phyloP scores from a whole-genome alignment of 1,284 basidiomycete species.

The Porodaedalea pini region DNA sequence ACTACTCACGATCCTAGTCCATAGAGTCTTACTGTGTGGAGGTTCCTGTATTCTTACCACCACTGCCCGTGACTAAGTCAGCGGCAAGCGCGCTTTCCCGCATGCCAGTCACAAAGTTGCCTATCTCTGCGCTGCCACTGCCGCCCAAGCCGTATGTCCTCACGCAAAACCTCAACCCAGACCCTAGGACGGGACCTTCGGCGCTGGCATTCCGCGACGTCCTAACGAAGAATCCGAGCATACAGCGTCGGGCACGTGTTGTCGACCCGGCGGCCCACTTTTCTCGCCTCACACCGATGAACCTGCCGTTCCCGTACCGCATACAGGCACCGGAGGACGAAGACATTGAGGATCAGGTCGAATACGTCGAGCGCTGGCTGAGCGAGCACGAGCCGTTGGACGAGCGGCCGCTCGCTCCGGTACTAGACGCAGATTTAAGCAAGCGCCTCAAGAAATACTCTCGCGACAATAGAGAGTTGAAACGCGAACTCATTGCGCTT shows the following conservation, averaged over 20 bases:
- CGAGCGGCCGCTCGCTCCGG: constrained; percentile 5
- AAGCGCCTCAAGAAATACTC: constrained; percentile 42
- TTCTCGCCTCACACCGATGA: constrained; percentile 80
- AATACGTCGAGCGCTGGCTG: constrained; percentile 67
- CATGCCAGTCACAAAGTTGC: constrained; percentile 23
- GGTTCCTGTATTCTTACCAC: neutral
- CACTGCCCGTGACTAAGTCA: constrained; percentile 4
- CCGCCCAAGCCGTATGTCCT: constrained; percentile 56
- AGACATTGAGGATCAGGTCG: constrained; percentile 50
- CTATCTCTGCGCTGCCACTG: constrained; percentile 66
- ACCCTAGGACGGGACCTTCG: constrained; percentile 51
- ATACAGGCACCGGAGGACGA: constrained; percentile 54
- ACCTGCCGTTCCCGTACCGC: constrained; percentile 82
- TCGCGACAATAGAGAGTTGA: constrained; percentile 52
- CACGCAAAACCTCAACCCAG: constrained; percentile 68
- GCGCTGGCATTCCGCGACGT: constrained; percentile 49
- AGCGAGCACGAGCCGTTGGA: constrained; percentile 16
- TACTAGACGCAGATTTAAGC: constrained; percentile 21
- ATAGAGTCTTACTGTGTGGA: neutral
- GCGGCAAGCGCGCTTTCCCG: neutral
- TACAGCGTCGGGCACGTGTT: constrained; percentile 70
- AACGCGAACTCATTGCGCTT: constrained; percentile 64
- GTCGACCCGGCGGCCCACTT: constrained; percentile 67
- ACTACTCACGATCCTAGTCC: neutral
- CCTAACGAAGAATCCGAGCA: constrained; percentile 53